Base-by-base conservation (phyloP, 345 rosid species). In the Bruguiera sexangula region DNA sequence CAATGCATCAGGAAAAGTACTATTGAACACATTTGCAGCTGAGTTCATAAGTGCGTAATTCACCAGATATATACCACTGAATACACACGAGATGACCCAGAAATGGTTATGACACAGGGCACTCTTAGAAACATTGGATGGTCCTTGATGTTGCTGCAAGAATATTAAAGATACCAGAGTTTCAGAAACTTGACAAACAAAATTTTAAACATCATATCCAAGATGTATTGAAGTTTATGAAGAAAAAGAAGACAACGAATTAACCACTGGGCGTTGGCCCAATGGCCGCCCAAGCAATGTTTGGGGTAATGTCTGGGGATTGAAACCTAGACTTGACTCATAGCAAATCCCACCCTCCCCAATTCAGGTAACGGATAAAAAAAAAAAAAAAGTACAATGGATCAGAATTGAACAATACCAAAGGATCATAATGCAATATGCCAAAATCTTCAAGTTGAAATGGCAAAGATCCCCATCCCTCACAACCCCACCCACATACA, bases 1-100 rank as follows among this genome's bases (percentile, higher is more conserved):
- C 84, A 92, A 73, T 4, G 88, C 96, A 82, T 96, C 99, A 46
- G 92, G 88, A 78, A 92, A 92, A 66, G 97, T 96, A 72, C 81
- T 78, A 82, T 87, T 74, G 86, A 92, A 90, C 66, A 88, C 87
- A 76, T 79, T 90, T 63, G 98, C 96, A 34, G 98, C 93, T 34
- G 97, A 83, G 71, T 70, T 88, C 91, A 92, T 84, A 76, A 92
- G 89, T 69, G 87, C 84, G 71, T 80, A 89, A 77, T 84, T 89
- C 68, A 83, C 95, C 78, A 92, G 74, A 78, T 73, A 83, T 77
- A 90, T 84, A 76, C 91, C 85, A 62, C 95, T 82, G 79, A 90
- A 96, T 78, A 80, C 74, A 66, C 93, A 82, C 69, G 85, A 64
- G 76, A 85, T 88, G 77, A 96, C 85, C 59, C 90, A 78, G 72